Conservation (phyloP, 345 rosid species). For the Linum lewisii region DNA sequence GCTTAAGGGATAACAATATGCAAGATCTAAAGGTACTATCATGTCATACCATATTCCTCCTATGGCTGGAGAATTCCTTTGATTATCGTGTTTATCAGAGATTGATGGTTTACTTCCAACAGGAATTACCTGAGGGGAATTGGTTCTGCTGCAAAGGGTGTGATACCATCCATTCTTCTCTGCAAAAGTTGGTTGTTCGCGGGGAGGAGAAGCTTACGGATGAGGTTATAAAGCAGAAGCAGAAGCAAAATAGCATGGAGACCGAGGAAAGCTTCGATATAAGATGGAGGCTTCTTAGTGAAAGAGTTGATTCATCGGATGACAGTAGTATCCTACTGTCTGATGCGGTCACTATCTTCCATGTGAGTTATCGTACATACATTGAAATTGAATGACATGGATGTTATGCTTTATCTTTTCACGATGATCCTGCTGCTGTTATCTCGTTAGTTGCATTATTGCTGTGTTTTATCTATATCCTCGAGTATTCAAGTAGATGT, state of each 20-base stretch:
- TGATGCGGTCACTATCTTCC: conserved; percentile 1
- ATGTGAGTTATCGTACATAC: neutral
- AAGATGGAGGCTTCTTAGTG: conserved; percentile 9
- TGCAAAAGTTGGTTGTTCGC: neutral
- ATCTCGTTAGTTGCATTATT: neutral
- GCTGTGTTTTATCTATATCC: neutral
- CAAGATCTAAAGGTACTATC: conserved; percentile 2
- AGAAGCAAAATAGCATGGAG: neutral
- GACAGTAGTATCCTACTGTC: neutral
- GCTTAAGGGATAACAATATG: conserved; percentile 9
- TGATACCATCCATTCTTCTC: neutral
- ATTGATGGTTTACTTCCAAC: neutral
- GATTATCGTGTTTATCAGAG: neutral
- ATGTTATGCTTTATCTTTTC: neutral
- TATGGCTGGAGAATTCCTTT: neutral
- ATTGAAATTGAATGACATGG: too few relatives aligned
- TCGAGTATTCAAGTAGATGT: neutral
- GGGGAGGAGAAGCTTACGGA: conserved; percentile 5
- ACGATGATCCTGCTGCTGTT: neutral
- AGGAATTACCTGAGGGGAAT: conserved; percentile 4
- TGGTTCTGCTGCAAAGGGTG: conserved; percentile 9
- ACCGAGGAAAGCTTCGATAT: neutral
- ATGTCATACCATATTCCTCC: neutral
- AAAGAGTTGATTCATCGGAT: neutral
- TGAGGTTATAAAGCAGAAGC: conserved; percentile 1